Evolutionary conservation across 2,329 filamentous ascomycete genomes (phyloP).

Genomic region (Cladophialophora bantiana): DNA sequence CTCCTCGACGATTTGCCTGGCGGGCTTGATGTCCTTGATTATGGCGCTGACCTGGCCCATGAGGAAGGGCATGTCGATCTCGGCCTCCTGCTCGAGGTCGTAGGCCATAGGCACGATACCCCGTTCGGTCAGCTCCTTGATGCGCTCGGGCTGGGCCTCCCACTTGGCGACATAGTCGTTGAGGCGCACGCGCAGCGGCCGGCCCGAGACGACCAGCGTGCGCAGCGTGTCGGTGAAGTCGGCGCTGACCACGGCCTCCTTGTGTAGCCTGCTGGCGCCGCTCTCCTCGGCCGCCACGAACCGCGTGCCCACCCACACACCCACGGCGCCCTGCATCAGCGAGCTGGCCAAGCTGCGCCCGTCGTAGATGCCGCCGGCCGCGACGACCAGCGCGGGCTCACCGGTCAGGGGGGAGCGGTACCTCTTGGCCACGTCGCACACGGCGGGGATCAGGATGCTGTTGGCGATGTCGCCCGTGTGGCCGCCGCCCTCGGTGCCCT

Average conservation of each 20-base stretch:
- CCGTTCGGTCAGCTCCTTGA: slow-evolving; percentile 74
- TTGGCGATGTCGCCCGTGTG: slow-evolving; percentile 89
- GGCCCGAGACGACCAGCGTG: slow-evolving; percentile 81
- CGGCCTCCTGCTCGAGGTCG: slow-evolving; percentile 77
- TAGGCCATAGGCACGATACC: slow-evolving; percentile 82
- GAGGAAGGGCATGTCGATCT: slow-evolving; percentile 82
- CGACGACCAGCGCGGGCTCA: slow-evolving; percentile 77
- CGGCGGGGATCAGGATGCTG: slow-evolving; percentile 83
- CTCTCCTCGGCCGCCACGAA: slow-evolving; percentile 87
- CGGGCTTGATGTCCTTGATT: slow-evolving; percentile 79
- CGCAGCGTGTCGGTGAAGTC: slow-evolving; percentile 79
- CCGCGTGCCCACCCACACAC: slow-evolving; percentile 92
- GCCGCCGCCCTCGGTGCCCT: slow-evolving; percentile 91
- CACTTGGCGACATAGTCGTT: slow-evolving; percentile 85
- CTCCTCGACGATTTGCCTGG: slow-evolving; percentile 82
- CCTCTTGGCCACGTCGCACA: slow-evolving; percentile 79
- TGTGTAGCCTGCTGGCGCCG: slow-evolving; percentile 80
- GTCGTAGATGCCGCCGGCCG: slow-evolving; percentile 85
- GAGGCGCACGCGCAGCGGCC: slow-evolving; percentile 78
- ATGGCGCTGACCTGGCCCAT: slow-evolving; percentile 93
- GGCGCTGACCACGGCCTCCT: slow-evolving; percentile 81
- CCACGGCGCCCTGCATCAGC: slow-evolving; percentile 85
- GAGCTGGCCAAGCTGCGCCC: slow-evolving; percentile 80
- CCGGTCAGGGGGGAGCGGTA: slow-evolving; percentile 77
- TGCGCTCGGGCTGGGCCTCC: slow-evolving; percentile 77